Base-by-base conservation (phyloP, 345 rosid species). In the Bruguiera gymnorhiza region DNA sequence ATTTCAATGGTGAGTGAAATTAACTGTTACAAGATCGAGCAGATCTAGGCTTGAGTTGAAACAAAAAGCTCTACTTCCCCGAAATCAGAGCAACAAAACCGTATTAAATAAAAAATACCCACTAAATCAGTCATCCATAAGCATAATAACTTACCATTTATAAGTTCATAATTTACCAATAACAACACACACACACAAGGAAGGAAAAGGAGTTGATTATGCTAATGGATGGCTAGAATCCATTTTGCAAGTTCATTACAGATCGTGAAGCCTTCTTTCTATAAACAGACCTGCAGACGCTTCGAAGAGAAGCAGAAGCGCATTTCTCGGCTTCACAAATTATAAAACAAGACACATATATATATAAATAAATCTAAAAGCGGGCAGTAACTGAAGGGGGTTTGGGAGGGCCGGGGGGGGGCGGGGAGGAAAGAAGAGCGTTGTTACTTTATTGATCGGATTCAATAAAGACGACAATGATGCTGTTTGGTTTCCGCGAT, bases 281-380 rank as follows among this genome's bases (percentile, higher is more conserved):
- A 34, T 0, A 43, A 6, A 56, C 23, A 6, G 10, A 73, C 76
- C 76, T 73, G 71, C 21, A 73, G 62, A 26, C 32, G 63, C 8
- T 53, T 60, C 27, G 52, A 20, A 30, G 43, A 59, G 30, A 31
- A 69, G 61, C 53, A 26, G 43, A 52, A 21, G 57, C 62, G 50
- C 67, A 67, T 62, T 29, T 62, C 67, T 60, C 1, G 76, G 62
- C 54, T 73, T 73, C 18, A 50, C 2, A 5, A 48, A 32, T 53
- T 53, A 36, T 20, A 31, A 71, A 27, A 30, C 4, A 1, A 39
- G 15, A 24, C 24, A 24, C 24, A 24, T 0, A 24, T 24, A 24
- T 24, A 24, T 24, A 24, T 24, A 24, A 0, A 24, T 24, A 24
- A 24, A 21, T 18, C 43, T 6, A 60, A 32, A 53, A 13, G 50